Conservation (phyloP, 2,329 filamentous ascomycete species). For the Pseudogymnoascus sp. region DNA sequence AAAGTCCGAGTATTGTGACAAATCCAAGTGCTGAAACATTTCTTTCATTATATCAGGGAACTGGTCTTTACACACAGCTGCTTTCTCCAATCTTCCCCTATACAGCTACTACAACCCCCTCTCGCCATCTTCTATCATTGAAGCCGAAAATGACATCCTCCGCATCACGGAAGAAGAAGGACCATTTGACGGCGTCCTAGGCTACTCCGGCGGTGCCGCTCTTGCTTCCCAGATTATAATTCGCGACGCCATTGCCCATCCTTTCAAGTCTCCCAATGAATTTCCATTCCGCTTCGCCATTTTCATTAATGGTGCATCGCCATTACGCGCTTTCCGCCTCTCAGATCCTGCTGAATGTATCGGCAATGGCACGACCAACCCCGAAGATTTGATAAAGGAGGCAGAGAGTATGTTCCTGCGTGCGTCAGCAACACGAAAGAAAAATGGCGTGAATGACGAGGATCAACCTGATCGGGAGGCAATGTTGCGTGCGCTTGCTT, state of each 20-base stretch:
- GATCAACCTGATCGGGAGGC: too few relatives aligned
- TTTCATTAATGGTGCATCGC: slow-evolving; percentile 11
- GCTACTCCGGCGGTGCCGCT: slow-evolving; percentile 52
- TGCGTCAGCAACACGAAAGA: too few relatives aligned
- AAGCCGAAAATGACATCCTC: slow-evolving; percentile 8
- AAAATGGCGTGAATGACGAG: too few relatives aligned
- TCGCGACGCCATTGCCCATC: slow-evolving; percentile 7
- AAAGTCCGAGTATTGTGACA: not conserved
- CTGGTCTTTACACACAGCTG: slow-evolving; percentile 10
- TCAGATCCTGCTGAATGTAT: too few relatives aligned
- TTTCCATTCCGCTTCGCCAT: slow-evolving; percentile 12
- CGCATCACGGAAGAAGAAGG: slow-evolving; percentile 18
- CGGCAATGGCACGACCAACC: too few relatives aligned
- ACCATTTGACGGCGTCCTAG: slow-evolving; percentile 46
- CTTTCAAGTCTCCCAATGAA: slow-evolving; percentile 8
- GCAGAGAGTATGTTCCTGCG: too few relatives aligned
- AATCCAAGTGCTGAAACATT: too few relatives aligned
- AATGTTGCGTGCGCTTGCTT: too few relatives aligned
- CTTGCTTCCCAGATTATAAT: slow-evolving; percentile 34
- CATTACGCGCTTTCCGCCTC: not conserved
- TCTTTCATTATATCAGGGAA: slow-evolving; percentile 7
- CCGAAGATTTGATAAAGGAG: too few relatives aligned
- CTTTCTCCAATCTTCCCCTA: slow-evolving; percentile 5
- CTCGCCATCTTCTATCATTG: not conserved
- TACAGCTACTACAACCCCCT: slow-evolving; percentile 10